Evolutionary conservation across 1,284 basidiomycete species (phyloP).

Genomic region (Cryptococcus jaspeensis): DNA sequence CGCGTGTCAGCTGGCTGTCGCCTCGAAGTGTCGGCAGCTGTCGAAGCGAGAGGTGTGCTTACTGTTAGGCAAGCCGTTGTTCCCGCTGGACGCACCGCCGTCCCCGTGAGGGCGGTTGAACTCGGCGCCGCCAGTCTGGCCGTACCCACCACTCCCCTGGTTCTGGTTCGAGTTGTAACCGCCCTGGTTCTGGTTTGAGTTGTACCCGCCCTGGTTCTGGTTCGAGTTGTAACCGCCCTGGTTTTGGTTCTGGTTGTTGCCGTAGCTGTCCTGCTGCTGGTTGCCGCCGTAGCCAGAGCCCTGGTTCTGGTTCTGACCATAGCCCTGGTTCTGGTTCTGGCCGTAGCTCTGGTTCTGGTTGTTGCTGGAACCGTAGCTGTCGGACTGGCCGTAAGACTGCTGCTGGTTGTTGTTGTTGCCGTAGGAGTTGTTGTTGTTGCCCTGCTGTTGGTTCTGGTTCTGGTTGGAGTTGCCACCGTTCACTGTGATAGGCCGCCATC

Average conservation of each 20-base stretch:
- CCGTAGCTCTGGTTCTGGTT: constrained; percentile 1
- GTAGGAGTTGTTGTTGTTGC: background rate
- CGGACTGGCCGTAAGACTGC: background rate
- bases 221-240: constrained; percentile 12
- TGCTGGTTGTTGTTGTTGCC: background rate
- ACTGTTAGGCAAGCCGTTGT: constrained; percentile 29
- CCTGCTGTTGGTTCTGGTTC: constrained; percentile 10
- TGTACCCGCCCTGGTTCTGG: constrained; percentile 12
- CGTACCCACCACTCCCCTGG: constrained; percentile 14
- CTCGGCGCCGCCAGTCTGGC: constrained; percentile 35
- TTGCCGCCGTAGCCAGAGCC: constrained; percentile 5
- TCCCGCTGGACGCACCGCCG: constrained; percentile 24
- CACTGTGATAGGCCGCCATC: background rate
- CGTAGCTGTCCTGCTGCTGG: constrained; percentile 9
- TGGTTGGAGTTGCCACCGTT: constrained; percentile 4
- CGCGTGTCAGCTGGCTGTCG: background rate
- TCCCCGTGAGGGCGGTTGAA: constrained; percentile 41
- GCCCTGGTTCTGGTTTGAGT: constrained; percentile 8
- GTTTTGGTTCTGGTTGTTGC: constrained; percentile 7
- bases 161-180: constrained; percentile 9
- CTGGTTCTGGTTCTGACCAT: background rate
- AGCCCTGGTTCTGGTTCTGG: constrained; percentile 2
- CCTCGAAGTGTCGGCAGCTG: background rate
- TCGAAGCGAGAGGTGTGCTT: constrained; percentile 9
- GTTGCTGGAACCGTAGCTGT: background rate